Base-by-base conservation (phyloP, 768 basidiomycete species). In the Psilocybe subaeruginosa region DNA sequence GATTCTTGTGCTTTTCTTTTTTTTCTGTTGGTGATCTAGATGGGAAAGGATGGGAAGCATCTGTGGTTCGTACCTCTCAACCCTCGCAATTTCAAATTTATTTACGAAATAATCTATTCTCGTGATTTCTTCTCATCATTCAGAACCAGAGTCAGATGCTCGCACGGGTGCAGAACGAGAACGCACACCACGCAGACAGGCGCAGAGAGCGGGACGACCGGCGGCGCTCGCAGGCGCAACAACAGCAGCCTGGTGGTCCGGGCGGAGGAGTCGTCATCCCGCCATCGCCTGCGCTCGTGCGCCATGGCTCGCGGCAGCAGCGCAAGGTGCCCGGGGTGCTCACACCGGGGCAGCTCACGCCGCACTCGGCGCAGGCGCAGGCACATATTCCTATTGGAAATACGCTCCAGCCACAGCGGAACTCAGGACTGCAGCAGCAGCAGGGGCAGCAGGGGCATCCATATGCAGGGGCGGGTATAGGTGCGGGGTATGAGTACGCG, bases 21-120 rank as follows among this genome's bases (percentile, higher is more conserved):
- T 37, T 55, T 51, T 67, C 37, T 19, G 45, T 58, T 64, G 39
- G 62, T 51, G 9, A 41, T 39, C 33, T 68, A 92, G 91, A 88
- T 66, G 96, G 95, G 50, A 92, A 92, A 77, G 97, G 97, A 56
- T 99, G 96, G 96, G 95, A 98, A 76, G 84, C 84, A 49, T 87
- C 89, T 41, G 75, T 85, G 74, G 92, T 93, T 69, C 66, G 87
- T 83, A 5, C 33, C 46, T 47, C 31, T 56, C 39, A 39, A 31
- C 37, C 16, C 52, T 46, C 16, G 11, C 49, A 54, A 45, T 64
- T 17, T 48, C 43, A 33, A 55, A 29, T 59, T 14, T 53, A 45
- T 56, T 54, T 60, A 27, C 45, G 8, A 43, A n/a, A 43, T 11
- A 5, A 43, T 43, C 5, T 43, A 11, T 47, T 19, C 19, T 17